Percentiles rank a stretch among this genome's conserved stretches.
phyloP scores from a whole-genome alignment of 257 asterid genomes.

The Lycium barbarum region DNA sequence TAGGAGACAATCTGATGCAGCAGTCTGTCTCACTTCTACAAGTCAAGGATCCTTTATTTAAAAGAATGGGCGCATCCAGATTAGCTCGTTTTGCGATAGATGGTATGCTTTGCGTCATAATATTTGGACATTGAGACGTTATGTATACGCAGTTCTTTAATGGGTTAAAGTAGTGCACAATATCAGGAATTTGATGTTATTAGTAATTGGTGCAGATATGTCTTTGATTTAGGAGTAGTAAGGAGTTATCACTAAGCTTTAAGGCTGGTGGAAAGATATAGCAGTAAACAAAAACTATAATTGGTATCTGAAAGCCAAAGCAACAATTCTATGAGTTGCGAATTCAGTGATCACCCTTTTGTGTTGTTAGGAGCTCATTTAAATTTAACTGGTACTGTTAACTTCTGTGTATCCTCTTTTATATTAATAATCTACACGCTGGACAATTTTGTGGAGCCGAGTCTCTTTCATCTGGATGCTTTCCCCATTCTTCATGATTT shows the following conservation, averaged over 20 bases:
- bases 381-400: background rate
- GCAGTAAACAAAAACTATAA: background rate
- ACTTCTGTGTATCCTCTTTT: background rate
- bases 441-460: background rate
- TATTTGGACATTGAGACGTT: background rate
- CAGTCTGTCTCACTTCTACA: slow-evolving; percentile 87
- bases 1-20: slow-evolving; percentile 87
- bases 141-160: background rate
- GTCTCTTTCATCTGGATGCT: background rate
- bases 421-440: background rate
- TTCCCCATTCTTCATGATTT: slow-evolving; percentile 1
- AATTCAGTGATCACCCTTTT: background rate
- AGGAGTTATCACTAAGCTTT: background rate
- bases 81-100: slow-evolving; percentile 88
- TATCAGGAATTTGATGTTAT: background rate
- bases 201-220: background rate
- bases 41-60: slow-evolving; percentile 94
- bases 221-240: background rate
- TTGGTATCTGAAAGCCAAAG: background rate
- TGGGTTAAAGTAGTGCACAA: background rate
- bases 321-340: background rate
- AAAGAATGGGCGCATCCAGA: slow-evolving; percentile 99
- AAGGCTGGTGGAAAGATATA: too few species aligned
- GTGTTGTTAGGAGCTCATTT: background rate
- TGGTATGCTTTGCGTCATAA: slow-evolving; percentile 55